phyloP scores from a whole-genome alignment of 768 basidiomycete species.

The Lentinula guzmanii region DNA sequence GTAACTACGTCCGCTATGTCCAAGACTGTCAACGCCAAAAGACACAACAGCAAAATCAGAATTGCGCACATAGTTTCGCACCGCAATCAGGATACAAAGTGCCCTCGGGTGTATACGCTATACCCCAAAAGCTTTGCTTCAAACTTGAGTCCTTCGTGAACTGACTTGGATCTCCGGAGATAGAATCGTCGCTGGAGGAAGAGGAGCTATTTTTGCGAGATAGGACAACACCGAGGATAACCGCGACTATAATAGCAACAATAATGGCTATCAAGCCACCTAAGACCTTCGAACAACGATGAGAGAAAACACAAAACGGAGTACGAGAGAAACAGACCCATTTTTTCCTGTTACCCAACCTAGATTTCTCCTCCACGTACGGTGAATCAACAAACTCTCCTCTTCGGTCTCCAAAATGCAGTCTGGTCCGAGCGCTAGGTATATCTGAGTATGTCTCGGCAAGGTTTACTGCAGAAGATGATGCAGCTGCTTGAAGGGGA shows the following conservation, averaged over 20 bases:
- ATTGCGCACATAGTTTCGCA: slow-evolving; percentile 31
- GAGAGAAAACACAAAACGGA: background rate
- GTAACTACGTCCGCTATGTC: background rate
- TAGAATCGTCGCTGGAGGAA: background rate
- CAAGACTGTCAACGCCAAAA: background rate
- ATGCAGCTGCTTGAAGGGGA: background rate
- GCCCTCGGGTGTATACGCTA: slow-evolving; percentile 75
- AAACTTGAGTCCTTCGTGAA: slow-evolving; percentile 68
- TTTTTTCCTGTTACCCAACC: background rate
- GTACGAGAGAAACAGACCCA: background rate
- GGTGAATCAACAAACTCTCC: background rate
- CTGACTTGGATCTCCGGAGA: slow-evolving; percentile 60
- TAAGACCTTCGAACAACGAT: slow-evolving; percentile 33
- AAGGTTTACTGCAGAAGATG: background rate
- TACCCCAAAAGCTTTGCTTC: slow-evolving; percentile 72
- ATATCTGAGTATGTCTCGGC: background rate
- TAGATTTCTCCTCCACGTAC: background rate
- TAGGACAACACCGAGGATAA: slow-evolving; percentile 40
- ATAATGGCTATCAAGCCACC: slow-evolving; percentile 33
- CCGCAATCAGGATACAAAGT: slow-evolving; percentile 69
- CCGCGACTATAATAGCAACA: slow-evolving; percentile 41
- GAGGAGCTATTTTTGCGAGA: background rate
- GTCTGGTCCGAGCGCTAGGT: background rate
- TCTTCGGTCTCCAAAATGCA: slow-evolving; percentile 6
- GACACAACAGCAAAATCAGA: slow-evolving; percentile 24